phyloP scores from a whole-genome alignment of 352 stramenopile genomes.

The Phytophthora colocasiae region DNA sequence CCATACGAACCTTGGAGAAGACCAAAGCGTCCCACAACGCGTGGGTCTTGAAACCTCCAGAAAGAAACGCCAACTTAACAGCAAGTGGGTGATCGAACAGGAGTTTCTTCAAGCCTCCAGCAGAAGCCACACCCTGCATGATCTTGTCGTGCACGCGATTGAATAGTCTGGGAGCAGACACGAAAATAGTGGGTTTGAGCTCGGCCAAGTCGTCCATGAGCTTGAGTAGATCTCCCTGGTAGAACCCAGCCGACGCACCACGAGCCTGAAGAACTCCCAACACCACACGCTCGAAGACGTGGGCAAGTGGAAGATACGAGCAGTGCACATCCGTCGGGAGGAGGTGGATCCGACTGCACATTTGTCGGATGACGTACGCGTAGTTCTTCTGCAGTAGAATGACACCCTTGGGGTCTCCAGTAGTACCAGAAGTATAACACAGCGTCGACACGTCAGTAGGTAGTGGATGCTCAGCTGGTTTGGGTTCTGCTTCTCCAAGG shows the following conservation, averaged over 20 bases:
- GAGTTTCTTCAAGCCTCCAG: constrained; percentile 50
- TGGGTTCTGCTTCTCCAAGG: constrained; percentile 29
- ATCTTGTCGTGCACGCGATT: constrained; percentile 97
- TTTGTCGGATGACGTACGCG: constrained; percentile 25
- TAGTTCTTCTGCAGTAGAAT: constrained; percentile 90
- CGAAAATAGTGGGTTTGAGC: constrained; percentile 92
- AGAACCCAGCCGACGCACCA: constrained; percentile 76
- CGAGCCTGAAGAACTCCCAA: constrained; percentile 85
- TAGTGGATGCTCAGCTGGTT: constrained; percentile 40
- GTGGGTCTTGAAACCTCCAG: constrained; percentile 49
- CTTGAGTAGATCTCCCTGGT: constrained; percentile 85
- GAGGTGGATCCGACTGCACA: constrained; percentile 28
- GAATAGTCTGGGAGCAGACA: constrained; percentile 92
- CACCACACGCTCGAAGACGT: constrained; percentile 95
- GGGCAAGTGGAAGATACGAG: constrained; percentile 95
- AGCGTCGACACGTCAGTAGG: constrained; percentile 89
- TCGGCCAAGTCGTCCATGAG: constrained; percentile 94
- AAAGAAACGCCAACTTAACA: constrained; percentile 46
- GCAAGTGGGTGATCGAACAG: constrained; percentile 55
- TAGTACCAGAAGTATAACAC: constrained; percentile 94
- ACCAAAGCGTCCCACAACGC: constrained; percentile 93
- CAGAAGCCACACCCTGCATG: constrained; percentile 53
- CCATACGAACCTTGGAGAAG: constrained; percentile 92
- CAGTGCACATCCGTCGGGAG: constrained; percentile 86
- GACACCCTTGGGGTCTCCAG: constrained; percentile 94